These are phyloP conservation scores for Gossypium armourianum DNA, from an alignment of 441 rosid genomes.

Conservation along the genomic window DNA sequence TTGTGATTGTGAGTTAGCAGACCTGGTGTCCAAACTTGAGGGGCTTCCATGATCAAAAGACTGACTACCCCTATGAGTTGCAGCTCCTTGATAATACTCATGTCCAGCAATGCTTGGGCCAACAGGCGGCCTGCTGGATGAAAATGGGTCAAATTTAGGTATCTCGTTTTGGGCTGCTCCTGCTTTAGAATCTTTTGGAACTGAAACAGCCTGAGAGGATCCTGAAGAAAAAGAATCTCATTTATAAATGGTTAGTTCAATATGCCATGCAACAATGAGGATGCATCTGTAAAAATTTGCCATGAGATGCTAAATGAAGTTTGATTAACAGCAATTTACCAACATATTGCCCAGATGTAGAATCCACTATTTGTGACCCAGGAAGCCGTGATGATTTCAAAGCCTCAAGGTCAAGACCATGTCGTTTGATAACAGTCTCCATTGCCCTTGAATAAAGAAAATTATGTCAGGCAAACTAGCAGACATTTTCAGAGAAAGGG, in stretches of 20 bases:
- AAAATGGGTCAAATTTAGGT: constrained; percentile 49
- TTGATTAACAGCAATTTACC: constrained; percentile 35
- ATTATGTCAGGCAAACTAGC: constrained; percentile 23
- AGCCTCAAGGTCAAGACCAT: constrained; percentile 87
- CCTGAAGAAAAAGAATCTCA: constrained; percentile 36
- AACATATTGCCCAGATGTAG: constrained; percentile 45
- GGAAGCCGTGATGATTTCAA: constrained; percentile 70
- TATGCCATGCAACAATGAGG: not conserved
- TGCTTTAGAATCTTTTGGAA: constrained; percentile 43
- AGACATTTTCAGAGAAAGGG: not conserved
- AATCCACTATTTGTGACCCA: constrained; percentile 65
- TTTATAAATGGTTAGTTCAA: constrained; percentile 11
- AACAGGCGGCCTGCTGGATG: constrained; percentile 60
- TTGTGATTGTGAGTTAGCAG: constrained; percentile 76
- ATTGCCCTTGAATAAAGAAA: constrained; percentile 61
- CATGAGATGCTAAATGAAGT: not conserved
- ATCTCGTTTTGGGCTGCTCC: constrained; percentile 53
- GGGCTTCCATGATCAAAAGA: constrained; percentile 90
- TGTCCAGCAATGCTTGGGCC: constrained; percentile 54
- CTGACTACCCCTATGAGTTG: constrained; percentile 54
- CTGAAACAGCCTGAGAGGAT: constrained; percentile 59
- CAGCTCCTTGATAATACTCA: constrained; percentile 68
- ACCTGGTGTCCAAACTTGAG: constrained; percentile 77
- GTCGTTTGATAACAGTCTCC: constrained; percentile 91
- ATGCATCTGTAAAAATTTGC: not conserved